A percentile compares a stretch with the other conserved stretches of the same genome.
Evolutionary conservation across 805 yeast genomes (phyloP).

Genomic region (Sugiyamaella chiloensis): DNA sequence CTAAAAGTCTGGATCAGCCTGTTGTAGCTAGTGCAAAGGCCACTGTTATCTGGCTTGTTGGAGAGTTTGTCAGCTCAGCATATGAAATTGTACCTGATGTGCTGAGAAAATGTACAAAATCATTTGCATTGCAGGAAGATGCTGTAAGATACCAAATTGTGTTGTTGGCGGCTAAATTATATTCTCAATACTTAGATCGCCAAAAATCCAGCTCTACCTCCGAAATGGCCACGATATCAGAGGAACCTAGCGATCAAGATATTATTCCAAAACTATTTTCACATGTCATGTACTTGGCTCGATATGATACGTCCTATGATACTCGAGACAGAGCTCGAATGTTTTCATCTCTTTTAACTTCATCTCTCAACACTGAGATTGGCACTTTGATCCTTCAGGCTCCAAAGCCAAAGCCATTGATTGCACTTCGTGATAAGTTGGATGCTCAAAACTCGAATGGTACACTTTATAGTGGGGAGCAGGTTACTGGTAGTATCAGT

Average conservation of each 20-base stretch:
- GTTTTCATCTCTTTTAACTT: conserved; percentile 58
- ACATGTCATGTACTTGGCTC: conserved; percentile 58
- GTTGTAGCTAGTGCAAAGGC: conserved; percentile 56
- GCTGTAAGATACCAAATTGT: conserved; percentile 68
- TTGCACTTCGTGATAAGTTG: conserved; percentile 19
- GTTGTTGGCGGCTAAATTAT: conserved; percentile 68
- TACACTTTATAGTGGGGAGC: conserved; percentile 11
- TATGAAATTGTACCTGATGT: conserved; percentile 70
- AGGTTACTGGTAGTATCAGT: conserved; percentile 33
- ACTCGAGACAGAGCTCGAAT: conserved; percentile 82
- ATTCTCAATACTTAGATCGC: conserved; percentile 52
- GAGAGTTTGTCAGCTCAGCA: conserved; percentile 61
- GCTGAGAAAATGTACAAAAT: conserved; percentile 53
- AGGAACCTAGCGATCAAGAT: conserved; percentile 27
- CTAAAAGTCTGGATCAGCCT: conserved; percentile 25
- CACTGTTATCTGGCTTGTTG: conserved; percentile 85
- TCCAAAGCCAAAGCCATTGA: conserved; percentile 62
- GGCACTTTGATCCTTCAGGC: conserved; percentile 72
- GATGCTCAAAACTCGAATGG: conserved; percentile 7
- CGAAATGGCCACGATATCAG: conserved; percentile 19
- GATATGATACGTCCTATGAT: conserved; percentile 72
- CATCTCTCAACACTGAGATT: conserved; percentile 50
- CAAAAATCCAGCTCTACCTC: conserved; percentile 7
- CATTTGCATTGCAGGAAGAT: conserved; percentile 52
- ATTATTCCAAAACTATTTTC: conserved; percentile 53